Base-by-base conservation (phyloP, 345 rosid genomes). In the Brassica incana region DNA sequence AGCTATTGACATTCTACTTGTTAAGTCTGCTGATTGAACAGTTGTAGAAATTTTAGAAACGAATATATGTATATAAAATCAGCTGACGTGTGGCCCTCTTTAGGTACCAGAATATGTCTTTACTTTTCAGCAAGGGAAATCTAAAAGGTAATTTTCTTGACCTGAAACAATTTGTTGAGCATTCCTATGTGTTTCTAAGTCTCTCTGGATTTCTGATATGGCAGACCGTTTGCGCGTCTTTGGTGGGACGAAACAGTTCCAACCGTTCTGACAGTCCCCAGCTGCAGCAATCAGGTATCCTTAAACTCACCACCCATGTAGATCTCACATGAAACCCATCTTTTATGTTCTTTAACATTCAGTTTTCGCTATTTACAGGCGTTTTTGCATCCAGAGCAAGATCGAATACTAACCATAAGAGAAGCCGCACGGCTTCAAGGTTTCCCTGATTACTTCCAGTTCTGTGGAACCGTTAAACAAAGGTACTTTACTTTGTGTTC, bases 231-330 rank as follows among this genome's bases (percentile, higher is more conserved):
- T 83, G 97, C 81, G 5, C 90, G 97, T 80, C 79, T 95, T 74
- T 95, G 99, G 97, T 95, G 99, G 97, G 99, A 95, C 65, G 97
- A 95, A 77, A 92, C 97, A 2, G 90, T 92, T 83, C 86, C 97
- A 16, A 95, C 97, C 5, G 84, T 95, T 15, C 74, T 92, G 58
- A 92, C 97, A 61, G 77, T 33, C 63, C 92, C 97, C 12, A 71
- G 75, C 73, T 85, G 85, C 83, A 90, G 84, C 78, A 85, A 71
- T 87, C 93, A 88, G 99, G 97, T 95, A 9, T 70, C 59, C 4
- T 8, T 16, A 25, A 32, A 52, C 58, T 52, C 70, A 43, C 62
- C 30, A 65, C 59, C 63, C 69, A 72, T 72, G 45, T 52, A 80
- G 69, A 58, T 14, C 35, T 77, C 72, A 14, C 71, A 48, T 64